Evolutionary conservation across 1,284 basidiomycete species (phyloP), one percentile per base, ranked within the genome.

Genomic region (Heterobasidion irregulare): DNA sequence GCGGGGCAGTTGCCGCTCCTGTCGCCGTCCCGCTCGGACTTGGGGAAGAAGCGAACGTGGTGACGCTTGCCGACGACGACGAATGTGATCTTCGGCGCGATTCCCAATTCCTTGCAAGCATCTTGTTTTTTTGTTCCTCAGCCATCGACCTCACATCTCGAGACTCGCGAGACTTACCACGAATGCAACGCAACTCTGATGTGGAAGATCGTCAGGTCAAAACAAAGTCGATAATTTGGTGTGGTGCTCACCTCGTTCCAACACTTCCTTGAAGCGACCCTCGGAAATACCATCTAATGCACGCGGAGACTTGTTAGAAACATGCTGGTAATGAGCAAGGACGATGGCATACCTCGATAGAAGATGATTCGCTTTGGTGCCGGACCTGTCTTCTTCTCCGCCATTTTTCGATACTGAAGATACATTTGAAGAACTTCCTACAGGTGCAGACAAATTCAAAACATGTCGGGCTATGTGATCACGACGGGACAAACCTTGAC

Each of bases 61-160:
- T 89, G 88, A 12, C 85, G 78, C 66, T 89, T 91, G 19, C 85
- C 86, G 19, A 90, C 89, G n/a, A 91, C 74, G 52, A 91, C 78
- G 33, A 89, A 70, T 0, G 89, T 91, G 49, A 91, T 84, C 57
- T 80, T 83, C 0, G 86, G 77, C 13, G 75, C 72, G 47, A 87
- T 82, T 7, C 71, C 71, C 1, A 83, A 65, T 7, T 74, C 70
- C 15, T 60, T 61, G 60, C 84, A 86, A 10, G 84, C 84, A 53
- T 64, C 85, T 88, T 63, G 1, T 13, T 44, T 44, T 44, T 44
- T 44, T 2, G 16, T 44, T 16, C 12, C 16, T 13, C 41, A 44
- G 1, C 41, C 41, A 44, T 16, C 13, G 41, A 44, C 41, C 41
- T 44, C 16, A 16, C 13, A 26, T 26, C 26, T 26, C 26, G 5